Evolutionary conservation across 2,329 filamentous ascomycete species (phyloP).

Genomic region (Celoporthe dispersa): DNA sequence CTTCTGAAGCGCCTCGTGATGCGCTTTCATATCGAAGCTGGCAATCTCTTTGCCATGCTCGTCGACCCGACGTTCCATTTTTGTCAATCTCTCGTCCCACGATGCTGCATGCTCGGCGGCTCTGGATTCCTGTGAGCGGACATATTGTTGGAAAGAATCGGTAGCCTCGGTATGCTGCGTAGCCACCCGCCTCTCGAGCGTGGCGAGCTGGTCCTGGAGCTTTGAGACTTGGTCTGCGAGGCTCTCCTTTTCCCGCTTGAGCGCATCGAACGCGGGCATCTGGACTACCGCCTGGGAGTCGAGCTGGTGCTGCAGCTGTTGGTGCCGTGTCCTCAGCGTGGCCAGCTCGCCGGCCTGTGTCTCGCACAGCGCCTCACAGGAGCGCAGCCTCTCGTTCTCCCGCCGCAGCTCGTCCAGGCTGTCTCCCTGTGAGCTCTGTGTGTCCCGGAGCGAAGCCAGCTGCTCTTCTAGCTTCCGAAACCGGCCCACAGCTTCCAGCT

Average conservation of each 20-base stretch:
- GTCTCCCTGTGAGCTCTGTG: background rate
- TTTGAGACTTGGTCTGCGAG: conserved; percentile 14
- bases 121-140: background rate
- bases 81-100: background rate
- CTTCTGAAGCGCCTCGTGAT: conserved; percentile 13
- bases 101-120: background rate
- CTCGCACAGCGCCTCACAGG: background rate
- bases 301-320: background rate
- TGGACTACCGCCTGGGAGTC: background rate
- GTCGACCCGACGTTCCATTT: conserved; percentile 9
- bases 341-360: conserved; percentile 3
- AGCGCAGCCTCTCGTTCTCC: conserved; percentile 10
- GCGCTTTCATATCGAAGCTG: conserved; percentile 18
- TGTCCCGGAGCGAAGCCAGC: conserved; percentile 11
- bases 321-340: background rate
- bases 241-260: conserved; percentile 16
- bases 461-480: conserved; percentile 19
- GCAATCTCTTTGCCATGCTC: conserved; percentile 6
- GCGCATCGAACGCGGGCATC: background rate
- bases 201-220: conserved; percentile 9
- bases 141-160: background rate
- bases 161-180: background rate
- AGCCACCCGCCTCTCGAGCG: background rate
- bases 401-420: background rate
- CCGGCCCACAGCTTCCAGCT: background rate